Evolutionary conservation across 371 early-diverging fungal species (phyloP), one percentile per base, ranked within the genome.

Genomic region (Actinomortierella ambigua): DNA sequence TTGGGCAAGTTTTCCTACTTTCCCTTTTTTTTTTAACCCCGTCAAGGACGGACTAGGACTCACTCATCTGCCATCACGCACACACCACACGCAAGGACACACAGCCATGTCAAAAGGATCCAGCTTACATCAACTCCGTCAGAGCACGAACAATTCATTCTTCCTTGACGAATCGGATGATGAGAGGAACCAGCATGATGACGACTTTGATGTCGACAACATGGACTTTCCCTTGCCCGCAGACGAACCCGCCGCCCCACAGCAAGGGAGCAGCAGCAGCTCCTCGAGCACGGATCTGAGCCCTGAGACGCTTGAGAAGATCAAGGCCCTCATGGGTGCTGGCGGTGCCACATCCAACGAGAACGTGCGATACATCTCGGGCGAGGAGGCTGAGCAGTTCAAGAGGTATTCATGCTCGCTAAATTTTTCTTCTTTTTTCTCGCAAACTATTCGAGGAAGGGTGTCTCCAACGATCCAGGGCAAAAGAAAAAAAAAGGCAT

Each of bases 211-310:
- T 61, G 70, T 88, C 61, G 89, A 88, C 61, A 85, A 87, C 55
- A 87, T 88, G 89, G 89, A 88, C 50, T 86, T 88, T 51, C 84
- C 83, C 42, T 69, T 86, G 60, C 88, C 88, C 6, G 56, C 55
- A 6, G 81, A 81, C 50, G 63, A 48, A 2, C 44, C 76, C 11
- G 55, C 65, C 3, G 53, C 50, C 28, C 18, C 52, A 57, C 39
- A 47, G 39, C 59, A 53, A 27, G 53, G 64, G 44, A 46, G 43
- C 48, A 29, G 57, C 29, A 46, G 43, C 48, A 29, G 57, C 29
- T 24, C 65, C 58, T 26, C 42, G 47, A 22, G 23, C 60, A 41
- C 70, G 65, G 34, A 34, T 22, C 46, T 70, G 13, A 58, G 61
- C 3, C 55, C 65, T 17, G 70, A 70, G 17, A 65, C 64, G 39